Evolutionary conservation across 805 yeast species (phyloP).

Genomic region (Barnettozyma populi): DNA sequence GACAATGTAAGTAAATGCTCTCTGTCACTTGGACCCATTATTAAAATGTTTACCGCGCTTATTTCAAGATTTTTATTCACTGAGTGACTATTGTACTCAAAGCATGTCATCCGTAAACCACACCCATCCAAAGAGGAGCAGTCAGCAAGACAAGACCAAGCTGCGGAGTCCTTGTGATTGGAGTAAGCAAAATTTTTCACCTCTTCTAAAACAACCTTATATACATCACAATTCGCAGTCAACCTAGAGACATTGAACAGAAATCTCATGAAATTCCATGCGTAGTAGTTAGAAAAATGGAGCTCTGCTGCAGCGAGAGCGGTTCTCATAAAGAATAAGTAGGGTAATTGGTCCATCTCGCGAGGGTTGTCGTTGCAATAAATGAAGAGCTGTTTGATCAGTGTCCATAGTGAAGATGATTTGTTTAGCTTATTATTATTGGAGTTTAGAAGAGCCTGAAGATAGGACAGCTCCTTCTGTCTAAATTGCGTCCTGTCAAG

Average conservation of each 20-base stretch:
- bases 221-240: not conserved
- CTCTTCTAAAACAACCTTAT: not conserved
- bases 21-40: slow-evolving; percentile 8
- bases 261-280: slow-evolving; percentile 35
- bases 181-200: slow-evolving; percentile 24
- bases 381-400: slow-evolving; percentile 27
- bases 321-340: slow-evolving; percentile 13
- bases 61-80: not conserved
- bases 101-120: slow-evolving; percentile 7
- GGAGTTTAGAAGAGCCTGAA: slow-evolving; percentile 27
- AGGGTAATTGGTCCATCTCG: not conserved
- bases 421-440: slow-evolving; percentile 31
- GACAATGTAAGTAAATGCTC: slow-evolving; percentile 11
- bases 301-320: slow-evolving; percentile 26
- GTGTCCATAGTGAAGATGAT: slow-evolving; percentile 34
- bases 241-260: slow-evolving; percentile 21
- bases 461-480: slow-evolving; percentile 14
- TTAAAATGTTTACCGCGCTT: not conserved
- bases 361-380: slow-evolving; percentile 1
- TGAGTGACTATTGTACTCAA: slow-evolving; percentile 13
- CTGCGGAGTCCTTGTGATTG: slow-evolving; percentile 28
- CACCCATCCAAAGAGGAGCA: slow-evolving; percentile 6
- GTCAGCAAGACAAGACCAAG: slow-evolving; percentile 29
- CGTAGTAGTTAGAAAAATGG: slow-evolving; percentile 35
- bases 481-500: slow-evolving; percentile 13